Evolutionary conservation across 805 yeast species (phyloP).

Genomic region (Cyberlindnera maritima): DNA sequence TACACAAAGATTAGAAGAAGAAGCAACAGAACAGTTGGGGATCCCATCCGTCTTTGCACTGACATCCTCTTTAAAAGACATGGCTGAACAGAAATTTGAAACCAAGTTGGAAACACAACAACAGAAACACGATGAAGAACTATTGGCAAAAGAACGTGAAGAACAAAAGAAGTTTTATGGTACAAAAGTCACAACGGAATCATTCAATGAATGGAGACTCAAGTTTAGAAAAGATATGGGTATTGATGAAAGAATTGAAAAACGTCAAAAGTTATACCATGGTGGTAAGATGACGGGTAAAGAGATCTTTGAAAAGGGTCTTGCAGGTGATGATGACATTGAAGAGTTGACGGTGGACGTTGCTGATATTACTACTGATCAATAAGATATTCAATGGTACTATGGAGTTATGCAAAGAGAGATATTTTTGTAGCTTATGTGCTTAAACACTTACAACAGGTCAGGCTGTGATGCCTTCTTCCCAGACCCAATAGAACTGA

Average conservation of each 20-base stretch:
- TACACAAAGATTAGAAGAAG: conserved; percentile 43
- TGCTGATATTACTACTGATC: conserved; percentile 12
- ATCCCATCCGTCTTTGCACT: conserved; percentile 89
- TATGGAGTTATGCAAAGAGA: no score
- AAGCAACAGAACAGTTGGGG: conserved; percentile 79
- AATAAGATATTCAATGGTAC: no score
- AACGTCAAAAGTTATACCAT: conserved; percentile 56
- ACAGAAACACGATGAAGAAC: conserved; percentile 52
- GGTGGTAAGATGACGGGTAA: conserved; percentile 80
- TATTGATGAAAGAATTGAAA: conserved; percentile 55
- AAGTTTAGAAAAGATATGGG: conserved; percentile 71
- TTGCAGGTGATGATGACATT: conserved; percentile 67
- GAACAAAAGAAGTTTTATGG: conserved; percentile 91
- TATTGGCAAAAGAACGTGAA: conserved; percentile 65
- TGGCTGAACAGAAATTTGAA: conserved; percentile 67
- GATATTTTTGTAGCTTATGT: no score
- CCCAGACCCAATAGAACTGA: no score
- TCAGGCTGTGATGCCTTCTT: no score
- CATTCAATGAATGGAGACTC: conserved; percentile 70
- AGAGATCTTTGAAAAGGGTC: conserved; percentile 86
- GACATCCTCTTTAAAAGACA: conserved; percentile 74
- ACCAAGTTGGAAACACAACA: conserved; percentile 55
- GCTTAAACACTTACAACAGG: no score
- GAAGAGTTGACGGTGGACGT: conserved; percentile 35
- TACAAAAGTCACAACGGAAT: conserved; percentile 79